Conservation (phyloP, 306 rosid genomes). For the Abrus precatorius region DNA sequence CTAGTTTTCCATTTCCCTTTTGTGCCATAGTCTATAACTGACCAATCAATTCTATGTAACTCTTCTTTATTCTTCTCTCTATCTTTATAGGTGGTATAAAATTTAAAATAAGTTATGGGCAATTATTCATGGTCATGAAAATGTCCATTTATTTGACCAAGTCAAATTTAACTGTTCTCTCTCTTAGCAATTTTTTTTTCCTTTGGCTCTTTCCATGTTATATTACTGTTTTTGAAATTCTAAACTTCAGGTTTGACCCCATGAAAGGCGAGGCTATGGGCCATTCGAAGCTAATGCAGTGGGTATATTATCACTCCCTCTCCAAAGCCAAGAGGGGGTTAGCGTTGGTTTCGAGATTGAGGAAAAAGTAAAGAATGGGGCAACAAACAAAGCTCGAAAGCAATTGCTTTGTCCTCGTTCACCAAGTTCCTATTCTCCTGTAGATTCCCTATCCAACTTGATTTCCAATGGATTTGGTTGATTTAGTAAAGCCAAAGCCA, state of each 20-base stretch:
- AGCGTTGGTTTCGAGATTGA: not conserved
- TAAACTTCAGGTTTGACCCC: not conserved
- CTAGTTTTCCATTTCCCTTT: not conserved
- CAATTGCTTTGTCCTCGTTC: conserved; percentile 34
- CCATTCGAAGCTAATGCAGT: not conserved
- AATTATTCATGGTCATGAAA: conserved; percentile 8
- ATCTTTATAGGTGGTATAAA: not conserved
- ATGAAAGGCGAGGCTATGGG: not conserved
- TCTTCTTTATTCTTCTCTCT: too few species aligned
- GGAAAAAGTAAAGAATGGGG: not conserved
- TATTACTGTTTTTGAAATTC: conserved; percentile 12
- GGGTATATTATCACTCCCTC: not conserved
- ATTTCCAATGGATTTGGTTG: not conserved
- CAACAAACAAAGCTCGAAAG: conserved; percentile 20
- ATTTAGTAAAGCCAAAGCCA: not conserved
- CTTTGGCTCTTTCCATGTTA: not conserved
- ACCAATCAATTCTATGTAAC: too few species aligned
- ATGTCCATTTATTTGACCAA: not conserved
- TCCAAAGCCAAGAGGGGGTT: not conserved
- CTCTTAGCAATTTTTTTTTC: not conserved
- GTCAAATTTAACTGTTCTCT: conserved; percentile 7
- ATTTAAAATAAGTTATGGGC: not conserved
- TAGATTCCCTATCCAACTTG: conserved; percentile 24
- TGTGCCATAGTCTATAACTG: too few species aligned
- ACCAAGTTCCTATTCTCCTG: not conserved